Base-by-base conservation (phyloP, 495 filamentous ascomycete genomes). In the Tetracladium setigerum region DNA sequence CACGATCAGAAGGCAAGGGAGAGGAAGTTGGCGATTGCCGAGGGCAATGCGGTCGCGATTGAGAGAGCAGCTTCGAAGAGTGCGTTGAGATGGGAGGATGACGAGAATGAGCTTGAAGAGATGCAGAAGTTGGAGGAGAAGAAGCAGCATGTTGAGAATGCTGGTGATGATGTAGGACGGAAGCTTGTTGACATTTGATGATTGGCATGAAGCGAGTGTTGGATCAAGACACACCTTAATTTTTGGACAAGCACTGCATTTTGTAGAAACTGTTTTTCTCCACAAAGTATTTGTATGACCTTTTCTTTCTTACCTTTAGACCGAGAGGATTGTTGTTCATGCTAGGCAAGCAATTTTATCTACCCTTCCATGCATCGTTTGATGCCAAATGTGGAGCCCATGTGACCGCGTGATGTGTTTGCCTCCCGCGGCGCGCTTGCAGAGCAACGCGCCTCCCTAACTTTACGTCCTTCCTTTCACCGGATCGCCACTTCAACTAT, bases 161-260 rank as follows among this genome's bases (percentile, higher is more conserved):
- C 5, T 4, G 33, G 35, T 10, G 41, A 27, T n/a, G 15, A 38
- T 16, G 15, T 5, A 1, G 41, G 31, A 41, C 35, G 41, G 14
- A 53, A 53, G 46, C 33, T 56, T 13, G 49, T 56, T 19, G 54
- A 56, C 46, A 49, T 56, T 46, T 56, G 39, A 42, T n/a, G 12
- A 4, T 13, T 12, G 2, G 22, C 22, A 27, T 27, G 22, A 27
- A 3, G 7, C 22, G 22, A 27, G 22, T 27, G 22, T 3, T 3
- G 22, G 22, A 27, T 27, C 7, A 7, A 27, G 22, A 27, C 22
- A 27, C 3, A 27, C 22, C 7, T 27, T 27, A 7, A 27, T 27
- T 27, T 27, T 3, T 27, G 22, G 7, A 27, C 3, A 27, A 27
- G 3, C 22, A 27, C 7, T 27, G 22, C 7, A 27, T 27, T 27